Evolutionary conservation across 768 basidiomycete genomes (phyloP).

Genomic region (Boletus pseudopeckii): DNA sequence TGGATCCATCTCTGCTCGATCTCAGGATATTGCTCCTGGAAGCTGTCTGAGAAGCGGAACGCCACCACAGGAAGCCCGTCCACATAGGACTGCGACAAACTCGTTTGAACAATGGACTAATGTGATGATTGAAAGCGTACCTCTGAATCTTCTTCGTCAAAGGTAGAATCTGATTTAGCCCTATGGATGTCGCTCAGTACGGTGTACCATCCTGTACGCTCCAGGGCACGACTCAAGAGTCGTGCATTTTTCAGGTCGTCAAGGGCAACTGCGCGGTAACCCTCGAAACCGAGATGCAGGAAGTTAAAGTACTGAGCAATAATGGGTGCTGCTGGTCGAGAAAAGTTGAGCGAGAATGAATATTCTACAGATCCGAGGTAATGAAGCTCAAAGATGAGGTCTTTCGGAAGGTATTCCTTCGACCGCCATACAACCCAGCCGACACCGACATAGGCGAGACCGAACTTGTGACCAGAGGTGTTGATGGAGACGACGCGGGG

Average conservation of each 20-base stretch:
- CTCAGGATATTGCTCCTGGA: conserved; percentile 49
- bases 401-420: conserved; percentile 56
- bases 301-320: conserved; percentile 64
- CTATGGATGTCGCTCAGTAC: conserved; percentile 57
- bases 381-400: conserved; percentile 63
- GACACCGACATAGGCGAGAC: conserved; percentile 53
- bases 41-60: conserved; percentile 53
- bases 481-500: conserved; percentile 60
- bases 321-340: conserved; percentile 58
- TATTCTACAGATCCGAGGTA: conserved; percentile 64
- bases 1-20: conserved; percentile 61
- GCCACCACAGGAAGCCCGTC: conserved; percentile 53
- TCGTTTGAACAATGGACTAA: neutral
- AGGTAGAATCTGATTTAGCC: conserved; percentile 27
- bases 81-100: conserved; percentile 35
- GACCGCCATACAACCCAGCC: conserved; percentile 66
- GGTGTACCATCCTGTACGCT: conserved; percentile 49
- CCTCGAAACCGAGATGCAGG: conserved; percentile 56
- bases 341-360: conserved; percentile 65
- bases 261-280: conserved; percentile 46
- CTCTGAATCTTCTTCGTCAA: conserved; percentile 55
- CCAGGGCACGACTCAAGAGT: conserved; percentile 61
- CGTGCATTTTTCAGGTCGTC: conserved; percentile 58
- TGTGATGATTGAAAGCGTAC: conserved; percentile 32
- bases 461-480: conserved; percentile 61